phyloP scores from a whole-genome alignment of 352 stramenopile species.

The Plasmopara muralis region DNA sequence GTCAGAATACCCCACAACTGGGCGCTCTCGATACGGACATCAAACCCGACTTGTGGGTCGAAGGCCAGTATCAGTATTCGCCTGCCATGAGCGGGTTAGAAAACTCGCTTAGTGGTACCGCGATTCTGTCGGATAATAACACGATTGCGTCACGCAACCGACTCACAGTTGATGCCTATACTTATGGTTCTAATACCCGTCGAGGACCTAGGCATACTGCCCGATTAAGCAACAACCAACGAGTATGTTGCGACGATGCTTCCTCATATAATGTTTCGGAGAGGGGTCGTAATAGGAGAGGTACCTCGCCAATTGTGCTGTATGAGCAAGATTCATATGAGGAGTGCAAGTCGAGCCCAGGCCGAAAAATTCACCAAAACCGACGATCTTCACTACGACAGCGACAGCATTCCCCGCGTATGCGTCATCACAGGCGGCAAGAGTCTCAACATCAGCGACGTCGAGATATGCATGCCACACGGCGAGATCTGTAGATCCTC shows the following conservation, averaged over 20 bases:
- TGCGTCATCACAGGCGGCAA: conserved; percentile 6
- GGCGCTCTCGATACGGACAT: conserved; percentile 30
- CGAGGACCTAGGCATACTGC: conserved; percentile 7
- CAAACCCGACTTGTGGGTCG: conserved; percentile 25
- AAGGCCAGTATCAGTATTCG: conserved; percentile 29
- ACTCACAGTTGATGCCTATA: conserved; percentile 26
- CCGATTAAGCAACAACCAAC: conserved; percentile 4
- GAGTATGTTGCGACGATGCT: conserved; percentile 5
- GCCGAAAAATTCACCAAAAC: conserved; percentile 8
- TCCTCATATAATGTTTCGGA: conserved; percentile 24
- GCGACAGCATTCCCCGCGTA: conserved; percentile 2
- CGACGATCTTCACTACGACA: conserved; percentile 5
- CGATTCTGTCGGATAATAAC: conserved; percentile 36
- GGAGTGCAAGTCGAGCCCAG: conserved; percentile 21
- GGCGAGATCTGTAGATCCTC: conserved; percentile 14
- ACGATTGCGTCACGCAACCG: conserved; percentile 21
- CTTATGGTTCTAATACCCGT: conserved; percentile 14
- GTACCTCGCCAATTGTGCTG: conserved; percentile 27
- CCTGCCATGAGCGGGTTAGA: conserved; percentile 24
- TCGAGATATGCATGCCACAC: conserved; percentile 17
- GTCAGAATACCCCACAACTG: conserved; percentile 18
- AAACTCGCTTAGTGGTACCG: conserved; percentile 27
- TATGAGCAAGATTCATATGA: conserved; percentile 25
- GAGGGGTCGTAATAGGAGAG: conserved; percentile 14
- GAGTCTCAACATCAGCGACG: conserved; percentile 10